Evolutionary conservation across 306 rosid genomes (phyloP), one percentile per base, ranked within the genome.

Genomic region (Cicer judaicum): DNA sequence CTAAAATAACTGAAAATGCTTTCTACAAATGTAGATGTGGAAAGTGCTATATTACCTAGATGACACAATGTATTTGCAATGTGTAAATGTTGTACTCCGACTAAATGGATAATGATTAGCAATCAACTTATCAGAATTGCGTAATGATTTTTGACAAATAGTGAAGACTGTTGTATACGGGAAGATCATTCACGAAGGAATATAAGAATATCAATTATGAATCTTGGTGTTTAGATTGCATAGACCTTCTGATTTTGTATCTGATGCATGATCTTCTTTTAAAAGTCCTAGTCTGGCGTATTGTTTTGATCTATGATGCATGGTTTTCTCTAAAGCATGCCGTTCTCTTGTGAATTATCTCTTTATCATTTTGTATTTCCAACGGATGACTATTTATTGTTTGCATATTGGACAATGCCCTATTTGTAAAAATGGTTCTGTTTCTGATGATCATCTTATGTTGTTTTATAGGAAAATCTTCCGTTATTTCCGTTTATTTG

Each of bases 351-450:
- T 70, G 62, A 73, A 74, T 64, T 36, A 75, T 52, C 14, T 48
- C n/a, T 49, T 41, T 41, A 19, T 18, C 13, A 38, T 77, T 39
- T 68, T 76, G 48, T 60, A 75, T 72, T 18, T 83, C 46, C 18
- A 64, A 43, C 13, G 71, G 56, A 63, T 56, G 76, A 24, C 73
- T 55, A 76, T 43, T 36, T 9, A 43, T 43, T 24, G 46, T 36
- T 73, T 73, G 34, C 50, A 72, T 67, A 52, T 66, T 64, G 21
- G 40, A 70, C 72, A 47, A 74, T 81, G 64, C 55, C 36, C 21
- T 21, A 34, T 59, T 67, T 60, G 49, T 75, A 50, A 46, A 50
- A 36, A 60, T 62, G 63, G 38, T 64, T 67, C 43, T 9, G 66
- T 68, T 79, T 60, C 57, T 69, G 49, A 41, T 73, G 68, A 47